Evolutionary conservation across 2,329 filamentous ascomycete species (phyloP).

Genomic region (Hortaea werneckii): DNA sequence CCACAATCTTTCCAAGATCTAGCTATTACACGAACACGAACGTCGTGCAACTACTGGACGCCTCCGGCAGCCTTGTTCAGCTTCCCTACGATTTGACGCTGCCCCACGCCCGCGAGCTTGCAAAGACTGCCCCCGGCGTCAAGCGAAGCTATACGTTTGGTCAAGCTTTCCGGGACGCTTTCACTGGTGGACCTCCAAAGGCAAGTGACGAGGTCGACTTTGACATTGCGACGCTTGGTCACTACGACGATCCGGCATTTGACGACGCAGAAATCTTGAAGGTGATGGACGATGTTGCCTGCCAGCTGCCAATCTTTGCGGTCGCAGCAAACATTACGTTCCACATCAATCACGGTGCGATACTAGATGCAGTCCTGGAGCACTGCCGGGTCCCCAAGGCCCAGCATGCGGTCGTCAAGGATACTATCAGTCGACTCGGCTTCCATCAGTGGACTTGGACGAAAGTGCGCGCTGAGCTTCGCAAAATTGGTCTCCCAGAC

Average conservation of each 20-base stretch:
- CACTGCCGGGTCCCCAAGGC: conserved; percentile 67
- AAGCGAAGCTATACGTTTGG: conserved; percentile 81
- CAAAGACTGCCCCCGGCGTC: conserved; percentile 55
- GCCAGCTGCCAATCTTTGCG: conserved; percentile 62
- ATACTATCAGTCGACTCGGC: conserved; percentile 78
- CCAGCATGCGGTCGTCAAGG: conserved; percentile 63
- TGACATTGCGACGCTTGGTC: conserved; percentile 71
- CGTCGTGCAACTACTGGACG: conserved; percentile 70
- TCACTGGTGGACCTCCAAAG: conserved; percentile 69
- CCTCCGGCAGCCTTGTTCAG: conserved; percentile 78
- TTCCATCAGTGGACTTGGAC: conserved; percentile 71
- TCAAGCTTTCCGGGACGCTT: conserved; percentile 70
- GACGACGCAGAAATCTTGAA: conserved; percentile 94
- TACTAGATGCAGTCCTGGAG: conserved; percentile 81
- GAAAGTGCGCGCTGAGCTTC: conserved; percentile 70
- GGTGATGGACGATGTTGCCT: conserved; percentile 82
- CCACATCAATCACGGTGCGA: conserved; percentile 76
- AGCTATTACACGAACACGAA: conserved; percentile 59
- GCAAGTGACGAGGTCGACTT: conserved; percentile 89
- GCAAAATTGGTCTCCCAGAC: conserved; percentile 72
- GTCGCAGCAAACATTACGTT: conserved; percentile 70
- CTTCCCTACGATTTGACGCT: conserved; percentile 90
- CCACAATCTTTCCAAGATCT: conserved; percentile 71
- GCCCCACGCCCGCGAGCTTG: conserved; percentile 75
- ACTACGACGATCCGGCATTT: conserved; percentile 69